Evolutionary conservation across 1,284 basidiomycete genomes (phyloP), one percentile per base, ranked within the genome.

Genomic region (Apiotrichum gracile): DNA sequence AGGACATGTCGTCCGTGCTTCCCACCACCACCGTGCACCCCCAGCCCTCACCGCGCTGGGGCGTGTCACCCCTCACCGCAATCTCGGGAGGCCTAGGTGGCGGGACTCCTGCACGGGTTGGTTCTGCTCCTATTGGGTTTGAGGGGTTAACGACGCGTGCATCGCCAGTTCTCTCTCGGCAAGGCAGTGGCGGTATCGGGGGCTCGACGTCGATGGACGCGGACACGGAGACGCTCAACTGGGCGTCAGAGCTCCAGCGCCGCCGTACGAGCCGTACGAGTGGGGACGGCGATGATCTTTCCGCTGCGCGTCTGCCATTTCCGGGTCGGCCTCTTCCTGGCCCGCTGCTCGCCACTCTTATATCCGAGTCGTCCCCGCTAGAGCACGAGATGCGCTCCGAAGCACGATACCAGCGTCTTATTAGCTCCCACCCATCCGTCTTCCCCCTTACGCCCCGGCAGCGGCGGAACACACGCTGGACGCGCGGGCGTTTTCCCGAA

Each of bases 351-450:
- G 68, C 69, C n/a, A 74, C 72, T 4, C 60, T 74, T 17, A 68
- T 72, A 17, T 71, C 68, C 13, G 72, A 74, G 54, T 55, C 62
- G 12, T 52, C 65, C 16, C 72, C 72, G 7, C 56, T 67, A 8
- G 67, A 72, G 56, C 72, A 74, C 49, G 72, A 74, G 42, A 72
- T 74, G 57, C 64, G 65, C n/a, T 71, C 69, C 1, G 72, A 74
- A 61, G 72, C 72, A 6, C 58, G 67, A 5, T 51, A 71, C 19
- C 70, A 72, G 52, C 57, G 68, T 4, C 61, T 71, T 17, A 53
- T 74, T 14, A 50, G 57, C 4, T 70, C 68, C 0, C 72, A 74
- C 47, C 69, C 70, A 1, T 58, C 59, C 5, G 65, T 65, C 13
- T 54, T 71, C 5, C 65, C 72, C 1, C 54, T 74, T 21, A 72